Base-by-base conservation (phyloP, 257 asterid genomes). In the Forsythia suspensa region DNA sequence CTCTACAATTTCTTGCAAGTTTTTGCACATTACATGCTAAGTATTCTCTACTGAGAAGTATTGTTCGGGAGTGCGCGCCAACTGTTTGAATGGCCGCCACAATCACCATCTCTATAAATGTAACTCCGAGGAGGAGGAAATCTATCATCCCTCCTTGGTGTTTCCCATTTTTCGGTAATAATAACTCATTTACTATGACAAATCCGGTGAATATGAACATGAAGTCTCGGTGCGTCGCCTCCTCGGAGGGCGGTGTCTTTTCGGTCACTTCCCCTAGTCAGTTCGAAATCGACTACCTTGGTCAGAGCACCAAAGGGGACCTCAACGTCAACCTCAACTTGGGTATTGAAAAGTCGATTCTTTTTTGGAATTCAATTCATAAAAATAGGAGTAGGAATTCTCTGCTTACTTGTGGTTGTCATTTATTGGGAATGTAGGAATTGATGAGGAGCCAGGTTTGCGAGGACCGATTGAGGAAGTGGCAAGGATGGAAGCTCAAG, bases 231-330 rank as follows among this genome's bases (percentile, higher is more conserved):
- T 83, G 91, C 82, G 71, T 83, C 48, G 11, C 89, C 51, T 8
- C 83, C 48, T 82, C 75, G 34, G 83, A 79, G 51, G 80, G 70
- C 10, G 86, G 80, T 57, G 80, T 90, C 34, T 90, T 90, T 80
- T 90, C 91, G 4, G 91, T 89, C 20, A 91, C 91, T 66, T 82
- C 93, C 4, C 75, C 88, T 21, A 82, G 76, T 67, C 78, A 76
- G 72, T 86, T 88, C 46, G 87, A 84, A 69, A 85, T 89, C 38
- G 97, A 92, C 73, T 92, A 92, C 87, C 94, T 92, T 41, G 97
- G 97, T 59, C 89, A 92, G 91, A 92, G 97, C 87, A 92, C 97
- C 36, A 89, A 85, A 84, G 97, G 96, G 82, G 95, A 87, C 79
- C 72, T 87, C 67, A 87, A 89, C 84, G 88, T 91, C 82, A 88